A percentile compares a stretch with the other conserved stretches of the same genome.
phyloP scores from a whole-genome alignment of 2,329 filamentous ascomycete genomes.

The Aspergillus carbonarius region DNA sequence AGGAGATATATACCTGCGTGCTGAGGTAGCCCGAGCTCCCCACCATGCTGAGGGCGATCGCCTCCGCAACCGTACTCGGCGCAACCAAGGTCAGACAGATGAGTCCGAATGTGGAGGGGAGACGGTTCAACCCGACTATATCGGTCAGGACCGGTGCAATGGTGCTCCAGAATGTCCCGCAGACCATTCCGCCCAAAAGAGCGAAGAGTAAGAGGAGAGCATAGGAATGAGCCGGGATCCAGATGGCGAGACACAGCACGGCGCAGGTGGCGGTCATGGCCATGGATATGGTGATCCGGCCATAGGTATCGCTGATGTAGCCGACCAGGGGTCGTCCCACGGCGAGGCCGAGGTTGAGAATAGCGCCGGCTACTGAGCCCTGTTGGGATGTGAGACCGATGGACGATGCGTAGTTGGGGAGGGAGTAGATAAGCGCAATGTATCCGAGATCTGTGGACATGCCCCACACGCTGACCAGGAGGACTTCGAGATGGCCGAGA shows the following conservation, averaged over 20 bases:
- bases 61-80: constrained; percentile 14
- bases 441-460: constrained; percentile 40
- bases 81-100: constrained; percentile 14
- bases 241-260: constrained; percentile 32
- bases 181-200: constrained; percentile 44
- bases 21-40: background rate
- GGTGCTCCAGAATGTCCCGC: constrained; percentile 50
- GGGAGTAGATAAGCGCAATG: constrained; percentile 3
- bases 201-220: constrained; percentile 46
- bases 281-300: constrained; percentile 5
- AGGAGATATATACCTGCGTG: background rate
- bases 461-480: constrained; percentile 34
- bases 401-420: constrained; percentile 5
- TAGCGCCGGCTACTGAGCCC: constrained; percentile 4
- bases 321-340: constrained; percentile 2
- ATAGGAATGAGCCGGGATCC: constrained; percentile 48
- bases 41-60: constrained; percentile 13
- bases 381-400: constrained; percentile 1
- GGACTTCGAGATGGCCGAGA: background rate
- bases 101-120: constrained; percentile 14
- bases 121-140: constrained; percentile 13
- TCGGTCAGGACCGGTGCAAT: constrained; percentile 12
- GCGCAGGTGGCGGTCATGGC: constrained; percentile 1
- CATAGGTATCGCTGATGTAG: constrained; percentile 1
- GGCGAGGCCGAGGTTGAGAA: constrained; percentile 5